Evolutionary conservation across 2,329 filamentous ascomycete genomes (phyloP).

Genomic region (Phyllosticta paracitricarpa): DNA sequence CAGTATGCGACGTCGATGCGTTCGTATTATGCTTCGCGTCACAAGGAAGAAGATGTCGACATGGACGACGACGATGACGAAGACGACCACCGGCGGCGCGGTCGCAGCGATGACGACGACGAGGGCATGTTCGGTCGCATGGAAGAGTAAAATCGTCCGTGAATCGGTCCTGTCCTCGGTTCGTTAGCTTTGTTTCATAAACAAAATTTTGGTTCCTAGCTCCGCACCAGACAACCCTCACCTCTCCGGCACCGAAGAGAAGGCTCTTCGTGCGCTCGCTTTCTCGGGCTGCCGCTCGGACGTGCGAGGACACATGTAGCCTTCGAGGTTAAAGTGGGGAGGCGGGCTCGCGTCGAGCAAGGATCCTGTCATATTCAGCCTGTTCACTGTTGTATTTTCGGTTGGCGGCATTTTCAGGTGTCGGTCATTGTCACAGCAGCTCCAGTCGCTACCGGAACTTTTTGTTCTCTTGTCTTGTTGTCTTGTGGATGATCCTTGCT

Average conservation of each 20-base stretch:
- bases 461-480: not conserved
- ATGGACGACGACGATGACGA: constrained; percentile 52
- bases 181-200: constrained; percentile 6
- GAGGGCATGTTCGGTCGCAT: constrained; percentile 93
- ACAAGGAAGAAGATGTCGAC: constrained; percentile 30
- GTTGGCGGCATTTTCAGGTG: not conserved
- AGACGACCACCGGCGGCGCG: constrained; percentile 36
- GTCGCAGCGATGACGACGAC: constrained; percentile 75
- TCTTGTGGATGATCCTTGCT: not conserved
- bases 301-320: not conserved
- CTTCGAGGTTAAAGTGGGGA: constrained; percentile 27
- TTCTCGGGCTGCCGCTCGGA: not conserved
- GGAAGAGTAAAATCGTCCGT: constrained; percentile 53
- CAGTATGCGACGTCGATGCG: constrained; percentile 14
- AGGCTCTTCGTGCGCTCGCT: constrained; percentile 9
- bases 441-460: not conserved
- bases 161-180: not conserved
- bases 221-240: not conserved
- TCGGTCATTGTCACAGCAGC: not conserved
- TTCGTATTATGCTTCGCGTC: constrained; percentile 13
- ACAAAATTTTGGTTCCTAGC: not conserved
- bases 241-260: constrained; percentile 12
- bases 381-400: not conserved
- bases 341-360: not conserved
- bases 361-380: not conserved